phyloP scores from a whole-genome alignment of 768 basidiomycete species.

The Auriscalpium orientale region DNA sequence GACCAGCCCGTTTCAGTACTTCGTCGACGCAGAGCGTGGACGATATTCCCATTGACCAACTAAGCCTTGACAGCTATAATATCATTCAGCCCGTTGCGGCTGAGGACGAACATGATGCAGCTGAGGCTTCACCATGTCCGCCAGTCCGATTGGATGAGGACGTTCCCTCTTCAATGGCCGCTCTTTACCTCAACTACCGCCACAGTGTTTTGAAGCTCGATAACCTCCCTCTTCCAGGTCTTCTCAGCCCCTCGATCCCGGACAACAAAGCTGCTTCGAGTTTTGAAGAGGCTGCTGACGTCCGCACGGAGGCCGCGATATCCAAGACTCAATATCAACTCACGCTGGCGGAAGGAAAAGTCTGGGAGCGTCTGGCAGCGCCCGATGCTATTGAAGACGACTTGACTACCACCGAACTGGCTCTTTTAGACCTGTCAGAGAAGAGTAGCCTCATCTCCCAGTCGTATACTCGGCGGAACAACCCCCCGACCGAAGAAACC shows the following conservation, averaged over 20 bases:
- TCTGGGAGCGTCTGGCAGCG: constrained; percentile 18
- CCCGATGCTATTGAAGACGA: constrained; percentile 6
- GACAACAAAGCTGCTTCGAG: neutral
- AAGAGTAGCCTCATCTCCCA: constrained; percentile 51
- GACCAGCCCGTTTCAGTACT: no score
- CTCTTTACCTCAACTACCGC: constrained; percentile 32
- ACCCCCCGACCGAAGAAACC: constrained; percentile 53
- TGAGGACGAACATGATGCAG: neutral
- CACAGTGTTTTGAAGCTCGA: constrained; percentile 15
- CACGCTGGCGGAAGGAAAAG: constrained; percentile 18
- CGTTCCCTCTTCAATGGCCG: constrained; percentile 32
- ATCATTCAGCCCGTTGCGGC: neutral
- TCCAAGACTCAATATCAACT: constrained; percentile 21
- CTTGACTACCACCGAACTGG: constrained; percentile 14
- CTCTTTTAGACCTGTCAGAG: constrained; percentile 28
- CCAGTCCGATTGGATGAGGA: constrained; percentile 13
- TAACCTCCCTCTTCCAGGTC: constrained; percentile 2
- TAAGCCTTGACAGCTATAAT: neutral
- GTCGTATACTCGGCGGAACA: constrained; percentile 58
- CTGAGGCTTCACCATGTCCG: neutral
- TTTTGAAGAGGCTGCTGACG: neutral
- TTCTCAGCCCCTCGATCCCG: neutral
- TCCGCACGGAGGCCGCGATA: constrained; percentile 10
- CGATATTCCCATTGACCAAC: neutral
- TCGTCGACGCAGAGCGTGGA: neutral